These are phyloP conservation scores for Xanthoconium stramineum DNA, from an alignment of 768 basidiomycete genomes.

Conservation along the genomic window DNA sequence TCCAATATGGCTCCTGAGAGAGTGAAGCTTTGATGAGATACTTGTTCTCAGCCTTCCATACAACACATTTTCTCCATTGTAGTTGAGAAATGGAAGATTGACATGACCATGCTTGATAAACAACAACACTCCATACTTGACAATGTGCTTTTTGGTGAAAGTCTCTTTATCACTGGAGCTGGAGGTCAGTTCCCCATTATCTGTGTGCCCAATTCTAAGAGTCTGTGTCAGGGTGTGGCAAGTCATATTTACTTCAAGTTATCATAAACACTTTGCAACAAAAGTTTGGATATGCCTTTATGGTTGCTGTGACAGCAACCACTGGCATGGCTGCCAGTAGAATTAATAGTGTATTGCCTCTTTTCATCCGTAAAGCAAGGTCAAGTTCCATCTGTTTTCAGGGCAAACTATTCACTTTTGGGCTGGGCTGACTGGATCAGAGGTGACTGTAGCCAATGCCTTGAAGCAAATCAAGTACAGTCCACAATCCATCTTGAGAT, in stretches of 20 bases:
- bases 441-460: neutral
- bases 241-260: neutral
- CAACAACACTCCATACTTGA: neutral
- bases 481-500: neutral
- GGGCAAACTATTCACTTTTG: neutral
- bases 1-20: neutral
- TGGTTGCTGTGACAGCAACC: neutral
- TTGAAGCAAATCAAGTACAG: neutral
- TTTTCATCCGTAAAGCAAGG: too few species aligned
- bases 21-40: neutral
- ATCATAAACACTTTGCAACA: neutral
- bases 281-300: neutral
- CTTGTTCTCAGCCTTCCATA: neutral
- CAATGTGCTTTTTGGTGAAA: neutral
- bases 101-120: neutral
- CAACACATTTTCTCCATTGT: neutral
- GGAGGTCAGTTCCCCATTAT: neutral
- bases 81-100: neutral
- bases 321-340: neutral
- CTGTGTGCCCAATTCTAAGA: neutral
- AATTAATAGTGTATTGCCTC: neutral
- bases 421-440: neutral
- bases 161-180: neutral
- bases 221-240: neutral
- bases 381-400: neutral